Evolutionary conservation across 176 grass and related monocot species (phyloP).

Genomic region (Pharus latifolius): DNA sequence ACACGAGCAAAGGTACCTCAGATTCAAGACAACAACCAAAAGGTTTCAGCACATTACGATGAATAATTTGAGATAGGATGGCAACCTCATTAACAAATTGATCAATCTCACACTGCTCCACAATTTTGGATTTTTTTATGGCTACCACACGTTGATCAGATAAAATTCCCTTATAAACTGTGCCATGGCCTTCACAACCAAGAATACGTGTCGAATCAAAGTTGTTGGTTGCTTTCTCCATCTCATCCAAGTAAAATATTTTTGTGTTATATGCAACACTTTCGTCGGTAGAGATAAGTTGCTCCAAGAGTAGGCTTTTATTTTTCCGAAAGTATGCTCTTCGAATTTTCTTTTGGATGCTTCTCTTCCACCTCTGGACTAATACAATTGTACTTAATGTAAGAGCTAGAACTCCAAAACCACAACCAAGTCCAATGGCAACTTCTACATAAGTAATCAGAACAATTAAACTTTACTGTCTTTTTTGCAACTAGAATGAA

Average conservation of each 20-base stretch:
- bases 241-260: conserved; percentile 9
- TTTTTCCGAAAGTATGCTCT: too few relatives aligned
- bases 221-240: too few relatives aligned
- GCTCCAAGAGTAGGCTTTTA: too few relatives aligned
- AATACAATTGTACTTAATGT: not conserved
- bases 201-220: too few relatives aligned
- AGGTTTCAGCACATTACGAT: conserved; percentile 7
- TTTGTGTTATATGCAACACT: not conserved
- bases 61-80: conserved; percentile 23
- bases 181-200: conserved; percentile 22
- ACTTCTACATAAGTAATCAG: not conserved
- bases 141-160: conserved; percentile 7
- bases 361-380: not conserved
- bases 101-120: conserved; percentile 14
- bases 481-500: not conserved
- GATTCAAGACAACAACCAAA: conserved; percentile 26
- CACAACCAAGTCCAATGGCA: not conserved
- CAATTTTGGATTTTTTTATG: conserved; percentile 22
- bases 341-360: not conserved
- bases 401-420: not conserved
- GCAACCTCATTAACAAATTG: conserved; percentile 31
- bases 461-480: too few relatives aligned
- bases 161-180: conserved; percentile 24
- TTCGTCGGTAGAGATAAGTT: too few relatives aligned
- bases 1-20: conserved; percentile 16